These are phyloP conservation scores for Xylariaceae sp. DNA, from an alignment of 2,329 filamentous ascomycete genomes.

Conservation along the genomic window DNA sequence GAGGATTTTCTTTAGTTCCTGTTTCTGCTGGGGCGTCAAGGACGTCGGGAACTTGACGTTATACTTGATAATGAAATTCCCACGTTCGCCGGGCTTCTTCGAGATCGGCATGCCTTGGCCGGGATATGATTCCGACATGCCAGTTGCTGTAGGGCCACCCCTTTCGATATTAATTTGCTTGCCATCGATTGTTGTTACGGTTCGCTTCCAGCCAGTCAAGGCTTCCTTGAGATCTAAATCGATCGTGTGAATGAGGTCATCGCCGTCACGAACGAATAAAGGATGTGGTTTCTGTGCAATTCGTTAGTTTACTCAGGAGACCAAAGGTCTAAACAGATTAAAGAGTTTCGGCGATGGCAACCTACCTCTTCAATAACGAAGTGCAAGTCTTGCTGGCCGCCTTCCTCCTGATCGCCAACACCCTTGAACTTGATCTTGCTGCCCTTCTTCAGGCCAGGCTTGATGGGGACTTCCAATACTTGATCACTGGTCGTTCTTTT, in stretches of 20 bases:
- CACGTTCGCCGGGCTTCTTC: constrained; percentile 78
- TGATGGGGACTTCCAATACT: constrained; percentile 91
- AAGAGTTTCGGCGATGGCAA: background rate
- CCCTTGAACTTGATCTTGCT: constrained; percentile 98
- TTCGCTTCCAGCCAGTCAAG: constrained; percentile 86
- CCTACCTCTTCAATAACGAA: constrained; percentile 91
- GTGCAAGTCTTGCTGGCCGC: constrained; percentile 89
- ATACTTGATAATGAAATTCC: constrained; percentile 83
- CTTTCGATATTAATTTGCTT: constrained; percentile 77
- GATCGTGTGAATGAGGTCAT: constrained; percentile 74
- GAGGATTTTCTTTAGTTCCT: constrained; percentile 73
- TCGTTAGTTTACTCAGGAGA: constrained; percentile 35
- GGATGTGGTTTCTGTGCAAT: constrained; percentile 71
- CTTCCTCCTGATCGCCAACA: constrained; percentile 96
- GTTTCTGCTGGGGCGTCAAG: constrained; percentile 73
- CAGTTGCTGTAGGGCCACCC: constrained; percentile 77
- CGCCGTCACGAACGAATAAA: constrained; percentile 78
- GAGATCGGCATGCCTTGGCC: constrained; percentile 89
- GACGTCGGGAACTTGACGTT: constrained; percentile 87
- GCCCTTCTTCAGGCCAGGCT: constrained; percentile 89
- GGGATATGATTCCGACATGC: constrained; percentile 75
- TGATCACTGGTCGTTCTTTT: constrained; percentile 85
- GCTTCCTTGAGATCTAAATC: constrained; percentile 89
- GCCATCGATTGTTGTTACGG: constrained; percentile 89
- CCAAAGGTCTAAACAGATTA: background rate